Base-by-base conservation (phyloP, 2,329 filamentous ascomycete species). In the Colletotrichum destructivum region DNA sequence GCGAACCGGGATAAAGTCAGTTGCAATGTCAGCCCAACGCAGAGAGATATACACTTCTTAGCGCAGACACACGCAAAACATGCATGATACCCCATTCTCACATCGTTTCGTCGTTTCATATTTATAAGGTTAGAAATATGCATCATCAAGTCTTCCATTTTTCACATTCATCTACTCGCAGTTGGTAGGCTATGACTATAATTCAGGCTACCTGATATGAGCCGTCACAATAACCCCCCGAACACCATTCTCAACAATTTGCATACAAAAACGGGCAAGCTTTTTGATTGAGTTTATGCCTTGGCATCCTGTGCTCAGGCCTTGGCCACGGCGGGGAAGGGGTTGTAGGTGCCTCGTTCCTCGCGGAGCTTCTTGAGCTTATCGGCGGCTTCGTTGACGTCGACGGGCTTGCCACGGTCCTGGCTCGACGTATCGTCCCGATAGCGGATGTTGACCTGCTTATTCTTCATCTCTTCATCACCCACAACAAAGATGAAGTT, bases 381-480 rank as follows among this genome's bases (percentile, higher is more conserved):
- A 75, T 87, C 83, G 55, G 91, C 81, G 7, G 88, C 89, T 76
- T 89, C 87, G 52, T 88, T 82, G 62, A 91, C 80, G 23, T 86
- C 82, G 60, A 91, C 82, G 55, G 90, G 85, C 78, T 89, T 89
- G 75, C 89, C 89, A 78, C 89, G 87, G 76, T 86, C 86, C 81
- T 92, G 89, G 64, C 87, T 89, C 66, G 86, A 87, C 61, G 88
- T 88, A 80, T 91, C 89, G 76, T 91, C 89, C 75, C 89, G 86
- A 82, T 90, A 90, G 69, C 90, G 88, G 71, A 91, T 88, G 79
- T 90, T 91, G 78, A 92, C 87, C 73, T 89, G 86, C 76, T 88
- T 84, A 62, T 86, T 88, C 75, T 88, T 85, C 82, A 86, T 87
- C 81, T 91, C 90, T 78, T 90, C 86, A 73, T 88, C 89, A 68